Conservation (phyloP, 495 filamentous ascomycete genomes). For the Corynascus novoguineensis region DNA sequence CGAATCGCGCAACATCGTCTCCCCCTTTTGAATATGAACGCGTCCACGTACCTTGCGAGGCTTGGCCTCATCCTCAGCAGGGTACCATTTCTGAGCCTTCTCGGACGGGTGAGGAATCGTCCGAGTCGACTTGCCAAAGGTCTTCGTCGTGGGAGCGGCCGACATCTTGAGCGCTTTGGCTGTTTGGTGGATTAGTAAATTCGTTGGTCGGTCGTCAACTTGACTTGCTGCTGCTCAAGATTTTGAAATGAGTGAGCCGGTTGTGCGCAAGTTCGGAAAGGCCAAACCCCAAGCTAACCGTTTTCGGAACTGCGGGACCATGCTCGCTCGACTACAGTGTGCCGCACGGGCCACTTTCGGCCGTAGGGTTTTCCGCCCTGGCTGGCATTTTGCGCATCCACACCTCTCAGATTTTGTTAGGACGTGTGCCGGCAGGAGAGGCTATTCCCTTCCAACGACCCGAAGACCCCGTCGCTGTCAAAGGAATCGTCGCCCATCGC, state of each 20-base stretch:
- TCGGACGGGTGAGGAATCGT: conserved; percentile 73
- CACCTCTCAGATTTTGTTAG: conserved; percentile 33
- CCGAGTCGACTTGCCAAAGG: conserved; percentile 95
- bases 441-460: conserved; percentile 23
- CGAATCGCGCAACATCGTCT: conserved; percentile 9
- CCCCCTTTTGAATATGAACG: conserved; percentile 13
- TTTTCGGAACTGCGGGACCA: conserved; percentile 21
- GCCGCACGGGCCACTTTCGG: conserved; percentile 22
- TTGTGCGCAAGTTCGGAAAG: conserved; percentile 35
- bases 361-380: conserved; percentile 36
- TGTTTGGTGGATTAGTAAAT: conserved; percentile 38
- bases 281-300: conserved; percentile 36
- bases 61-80: conserved; percentile 84
- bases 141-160: conserved; percentile 76
- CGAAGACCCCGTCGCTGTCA: conserved; percentile 30
- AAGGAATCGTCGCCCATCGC: conserved; percentile 29
- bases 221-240: conserved; percentile 31
- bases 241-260: conserved; percentile 33
- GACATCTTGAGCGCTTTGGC: conserved; percentile 57
- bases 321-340: conserved; percentile 6
- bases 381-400: conserved; percentile 32
- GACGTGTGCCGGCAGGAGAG: conserved; percentile 25
- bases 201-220: conserved; percentile 35
- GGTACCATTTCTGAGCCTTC: conserved; percentile 99
- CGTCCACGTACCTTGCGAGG: conserved; percentile 79